Evolutionary conservation across 2,329 filamentous ascomycete genomes (phyloP), one percentile per base, ranked within the genome.

Genomic region (Venturia oleaginea): DNA sequence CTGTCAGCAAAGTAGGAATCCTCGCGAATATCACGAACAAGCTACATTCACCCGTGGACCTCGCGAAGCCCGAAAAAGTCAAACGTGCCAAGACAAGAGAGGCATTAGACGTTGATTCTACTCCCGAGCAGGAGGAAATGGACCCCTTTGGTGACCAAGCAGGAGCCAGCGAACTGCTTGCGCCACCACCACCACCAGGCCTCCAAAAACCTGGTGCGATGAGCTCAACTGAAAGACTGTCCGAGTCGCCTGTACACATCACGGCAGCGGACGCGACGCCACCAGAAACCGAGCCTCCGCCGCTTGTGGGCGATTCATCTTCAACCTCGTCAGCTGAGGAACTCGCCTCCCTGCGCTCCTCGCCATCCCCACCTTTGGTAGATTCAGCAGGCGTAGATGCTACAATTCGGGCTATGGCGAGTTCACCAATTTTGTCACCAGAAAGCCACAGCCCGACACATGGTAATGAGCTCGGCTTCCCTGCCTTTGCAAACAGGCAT

Each of bases 61-160:
- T 84, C 46, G 70, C 78, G 2, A 84, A 81, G 70, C 83, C 82
- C 22, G 78, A 81, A 65, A 84, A 85, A 73, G 78, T 82, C 54
- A 84, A 80, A 65, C 81, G 82, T 68, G 82, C 86, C 1, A 86
- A 85, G 67, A 77, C 83, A 19, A 84, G 87, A 30, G 80, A 87
- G 67, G 86, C 87, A 64, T 79, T 91, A 15, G 89, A 91, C 70
- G 87, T 89, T 57, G 88, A 89, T 67, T 83, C 82, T 62, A 83
- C 83, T 5, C 80, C 78, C 27, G 73, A 78, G 46, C 73, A 78
- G 59, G 63, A 78, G 59, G 66, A 67, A 2, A 65, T 69, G 22
- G 76, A 82, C 67, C 78, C 79, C 2, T 77, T 79, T 57, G 69
- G 72, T 61, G 70, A 77, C 59, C 71, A 76, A 62, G 67, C 71